phyloP scores from a whole-genome alignment of 768 basidiomycete genomes.

The Myochromella boudieri region DNA sequence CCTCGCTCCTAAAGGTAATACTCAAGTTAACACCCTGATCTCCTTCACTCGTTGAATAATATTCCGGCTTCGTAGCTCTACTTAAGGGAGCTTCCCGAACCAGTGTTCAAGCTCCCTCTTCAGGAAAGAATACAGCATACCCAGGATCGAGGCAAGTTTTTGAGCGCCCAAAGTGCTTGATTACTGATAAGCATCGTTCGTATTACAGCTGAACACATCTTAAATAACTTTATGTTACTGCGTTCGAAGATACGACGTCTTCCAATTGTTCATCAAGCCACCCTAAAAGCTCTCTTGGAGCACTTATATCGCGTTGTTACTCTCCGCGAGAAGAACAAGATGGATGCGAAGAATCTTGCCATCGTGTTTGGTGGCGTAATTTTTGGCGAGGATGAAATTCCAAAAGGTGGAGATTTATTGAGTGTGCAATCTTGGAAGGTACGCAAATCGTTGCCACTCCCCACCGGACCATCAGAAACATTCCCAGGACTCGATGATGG shows the following conservation, averaged over 20 bases:
- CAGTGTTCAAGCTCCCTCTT: conserved; percentile 79
- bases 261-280: conserved; percentile 82
- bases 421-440: conserved; percentile 80
- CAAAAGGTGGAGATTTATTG: conserved; percentile 74
- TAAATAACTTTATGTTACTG: conserved; percentile 71
- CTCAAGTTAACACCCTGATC: neutral
- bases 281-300: conserved; percentile 77
- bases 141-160: conserved; percentile 62
- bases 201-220: conserved; percentile 63
- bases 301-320: conserved; percentile 76
- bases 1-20: conserved; percentile 79
- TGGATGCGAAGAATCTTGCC: conserved; percentile 91
- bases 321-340: conserved; percentile 77
- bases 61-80: conserved; percentile 49
- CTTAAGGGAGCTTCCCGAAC: conserved; percentile 86
- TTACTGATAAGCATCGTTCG: too few relatives aligned
- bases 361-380: conserved; percentile 89
- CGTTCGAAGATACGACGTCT: conserved; percentile 86
- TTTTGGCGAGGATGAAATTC: conserved; percentile 90
- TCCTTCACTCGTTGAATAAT: neutral
- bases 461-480: neutral
- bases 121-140: conserved; percentile 82
- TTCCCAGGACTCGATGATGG: conserved; percentile 60
- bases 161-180: neutral
- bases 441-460: neutral